Percentiles rank a stretch among this genome's conserved stretches.
Conservation (phyloP, 495 filamentous ascomycete genomes). For the Ascobolus immersus region DNA sequence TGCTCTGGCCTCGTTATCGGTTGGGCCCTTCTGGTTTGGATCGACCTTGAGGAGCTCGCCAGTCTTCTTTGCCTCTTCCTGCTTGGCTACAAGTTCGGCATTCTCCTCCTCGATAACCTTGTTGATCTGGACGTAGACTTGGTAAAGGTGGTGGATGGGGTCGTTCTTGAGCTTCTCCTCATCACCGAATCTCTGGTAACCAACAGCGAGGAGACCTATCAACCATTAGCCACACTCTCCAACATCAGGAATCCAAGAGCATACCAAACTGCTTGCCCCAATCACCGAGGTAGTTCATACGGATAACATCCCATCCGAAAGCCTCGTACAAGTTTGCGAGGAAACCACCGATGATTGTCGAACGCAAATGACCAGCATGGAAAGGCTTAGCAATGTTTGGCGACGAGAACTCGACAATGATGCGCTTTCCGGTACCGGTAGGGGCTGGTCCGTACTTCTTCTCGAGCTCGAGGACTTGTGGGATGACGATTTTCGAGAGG, state of each 20-base stretch:
- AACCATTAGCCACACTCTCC: background rate
- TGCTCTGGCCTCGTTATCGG: constrained; percentile 35
- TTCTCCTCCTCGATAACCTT: constrained; percentile 30
- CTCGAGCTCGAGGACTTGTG: constrained; percentile 35
- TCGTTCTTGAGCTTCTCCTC: constrained; percentile 30
- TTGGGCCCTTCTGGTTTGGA: constrained; percentile 16
- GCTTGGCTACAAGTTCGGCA: constrained; percentile 23
- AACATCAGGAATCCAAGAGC: background rate
- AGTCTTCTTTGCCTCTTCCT: constrained; percentile 23
- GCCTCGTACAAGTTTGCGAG: constrained; percentile 32
- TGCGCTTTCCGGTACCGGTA: constrained; percentile 36
- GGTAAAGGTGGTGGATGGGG: constrained; percentile 37
- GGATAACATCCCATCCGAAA: constrained; percentile 34
- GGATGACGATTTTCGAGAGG: constrained; percentile 34
- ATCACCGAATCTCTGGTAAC: constrained; percentile 32
- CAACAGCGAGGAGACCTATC: constrained; percentile 26
- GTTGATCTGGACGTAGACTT: constrained; percentile 39
- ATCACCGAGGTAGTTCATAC: constrained; percentile 42
- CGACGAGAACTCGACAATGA: constrained; percentile 34
- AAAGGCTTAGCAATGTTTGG: constrained; percentile 44
- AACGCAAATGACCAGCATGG: constrained; percentile 40
- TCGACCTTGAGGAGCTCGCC: constrained; percentile 22
- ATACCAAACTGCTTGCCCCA: constrained; percentile 42
- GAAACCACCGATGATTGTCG: constrained; percentile 42
- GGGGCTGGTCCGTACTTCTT: constrained; percentile 39